Evolutionary conservation across 2,329 filamentous ascomycete genomes (phyloP), one percentile per base, ranked within the genome.

Genomic region (Fusarium nygamai): DNA sequence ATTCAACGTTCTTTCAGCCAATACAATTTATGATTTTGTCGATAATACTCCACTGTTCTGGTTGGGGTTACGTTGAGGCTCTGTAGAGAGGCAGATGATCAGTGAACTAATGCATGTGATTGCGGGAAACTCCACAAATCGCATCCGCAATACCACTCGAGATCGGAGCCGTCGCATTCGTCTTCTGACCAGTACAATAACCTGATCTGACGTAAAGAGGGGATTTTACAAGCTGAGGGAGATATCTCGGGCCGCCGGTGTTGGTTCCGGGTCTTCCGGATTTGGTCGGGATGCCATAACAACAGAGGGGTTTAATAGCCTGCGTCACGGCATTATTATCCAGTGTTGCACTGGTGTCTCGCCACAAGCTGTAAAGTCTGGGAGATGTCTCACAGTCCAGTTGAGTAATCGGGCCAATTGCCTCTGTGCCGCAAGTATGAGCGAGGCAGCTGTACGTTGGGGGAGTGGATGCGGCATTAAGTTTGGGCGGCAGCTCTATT

Each of bases 1-100:
- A 31, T 20, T 31, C 11, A 22, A 24, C 17, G 3, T 10, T 19
- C 19, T 4, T 6, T 12, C 2, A 22, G 7, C 27, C 20, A 31
- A 43, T 31, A 1, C 16, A 12, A 2, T 20, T 31, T 6, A 4
- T 6, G 1, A 0, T 5, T 5, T 16, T 41, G 8, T 24, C 3
- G 0, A 31, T 17, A 7, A 16, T 4, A 27, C 20, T 20, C 56
- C 24, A 38, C 33, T n/a, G 20, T 14, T 41, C 34, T 24, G 1
- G 20, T n/a, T 29, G 34, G 6, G 51, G 31, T n/a, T 11, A 33
- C 36, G n/a, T 29, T 50, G 56, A 50, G 33, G 56, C 56, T 51
- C 33, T 59, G 12, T 27, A 14, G 3, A 27, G 4, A 20, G 20
- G 19, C 34, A 56, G 11, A 13, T 41, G 34, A 41, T 29, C 34